A percentile compares a stretch with the other conserved stretches of the same genome.
Evolutionary conservation across 1,284 basidiomycete species (phyloP).

Genomic region (Sporisorium sorghi): DNA sequence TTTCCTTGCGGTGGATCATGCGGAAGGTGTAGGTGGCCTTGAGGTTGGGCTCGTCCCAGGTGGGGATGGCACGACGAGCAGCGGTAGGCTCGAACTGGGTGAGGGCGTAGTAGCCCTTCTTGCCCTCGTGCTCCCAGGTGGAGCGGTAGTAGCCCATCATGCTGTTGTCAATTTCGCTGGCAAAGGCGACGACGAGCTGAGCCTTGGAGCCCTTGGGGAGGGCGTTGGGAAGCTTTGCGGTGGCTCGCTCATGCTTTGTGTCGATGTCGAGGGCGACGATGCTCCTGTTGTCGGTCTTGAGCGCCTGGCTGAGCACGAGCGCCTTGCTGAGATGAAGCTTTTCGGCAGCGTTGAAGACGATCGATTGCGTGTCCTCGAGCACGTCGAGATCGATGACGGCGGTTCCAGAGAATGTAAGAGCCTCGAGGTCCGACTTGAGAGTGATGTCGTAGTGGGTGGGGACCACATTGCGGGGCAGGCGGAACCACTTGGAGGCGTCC

Average conservation of each 20-base stretch:
- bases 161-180: conserved; percentile 60
- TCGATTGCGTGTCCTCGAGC: conserved; percentile 74
- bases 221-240: conserved; percentile 54
- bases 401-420: conserved; percentile 80
- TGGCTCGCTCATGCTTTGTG: conserved; percentile 59
- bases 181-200: conserved; percentile 59
- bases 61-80: conserved; percentile 75
- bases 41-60: conserved; percentile 91
- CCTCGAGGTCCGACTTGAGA: conserved; percentile 82
- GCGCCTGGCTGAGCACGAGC: conserved; percentile 75
- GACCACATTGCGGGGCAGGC: conserved; percentile 80
- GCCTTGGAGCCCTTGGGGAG: conserved; percentile 63
- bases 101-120: conserved; percentile 69
- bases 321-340: conserved; percentile 79
- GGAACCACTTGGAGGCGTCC: conserved; percentile 72
- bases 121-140: conserved; percentile 70
- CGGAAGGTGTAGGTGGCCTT: conserved; percentile 88
- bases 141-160: conserved; percentile 70
- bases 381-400: conserved; percentile 84
- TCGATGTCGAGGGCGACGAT: conserved; percentile 71
- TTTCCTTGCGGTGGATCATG: conserved; percentile 83
- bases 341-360: conserved; percentile 71
- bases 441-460: conserved; percentile 85
- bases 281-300: conserved; percentile 74
- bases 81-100: conserved; percentile 79